Evolutionary conservation across 2,329 filamentous ascomycete species (phyloP).

Genomic region (Fusarium dimerum): DNA sequence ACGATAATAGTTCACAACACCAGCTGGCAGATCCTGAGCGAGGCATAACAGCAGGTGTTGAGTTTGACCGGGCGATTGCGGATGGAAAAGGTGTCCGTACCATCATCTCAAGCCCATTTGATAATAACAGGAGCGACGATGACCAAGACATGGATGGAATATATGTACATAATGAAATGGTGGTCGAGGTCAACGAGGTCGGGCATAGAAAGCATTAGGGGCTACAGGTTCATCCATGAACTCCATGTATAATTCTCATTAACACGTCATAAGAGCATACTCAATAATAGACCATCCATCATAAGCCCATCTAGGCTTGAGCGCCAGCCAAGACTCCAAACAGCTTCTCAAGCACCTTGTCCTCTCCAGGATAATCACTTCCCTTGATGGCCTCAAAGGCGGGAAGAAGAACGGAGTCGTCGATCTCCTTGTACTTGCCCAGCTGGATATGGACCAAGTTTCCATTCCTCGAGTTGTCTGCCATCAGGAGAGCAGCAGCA

Average conservation of each 20-base stretch:
- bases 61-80: slow-evolving; percentile 9
- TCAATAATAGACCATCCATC: no score
- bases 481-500: slow-evolving; percentile 51
- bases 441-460: slow-evolving; percentile 53
- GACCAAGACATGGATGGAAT: slow-evolving; percentile 7
- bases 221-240: no score
- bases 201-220: no score
- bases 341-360: slow-evolving; percentile 32
- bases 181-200: slow-evolving; percentile 15
- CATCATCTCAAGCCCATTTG: slow-evolving; percentile 11
- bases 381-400: slow-evolving; percentile 35
- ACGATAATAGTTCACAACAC: slow-evolving; percentile 25
- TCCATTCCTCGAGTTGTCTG: slow-evolving; percentile 47
- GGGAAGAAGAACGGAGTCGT: slow-evolving; percentile 44
- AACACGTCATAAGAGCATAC: no score
- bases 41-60: slow-evolving; percentile 2
- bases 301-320: no score
- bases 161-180: slow-evolving; percentile 20
- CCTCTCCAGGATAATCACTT: slow-evolving; percentile 35
- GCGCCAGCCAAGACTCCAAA: no score
- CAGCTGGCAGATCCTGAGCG: slow-evolving; percentile 21
- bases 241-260: no score
- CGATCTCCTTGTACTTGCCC: slow-evolving; percentile 54
- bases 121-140: slow-evolving; percentile 6
- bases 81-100: slow-evolving; percentile 12